These are phyloP conservation scores for Pestalotiopsis sp. DNA, from an alignment of 2,329 filamentous ascomycete species.

Conservation along the genomic window DNA sequence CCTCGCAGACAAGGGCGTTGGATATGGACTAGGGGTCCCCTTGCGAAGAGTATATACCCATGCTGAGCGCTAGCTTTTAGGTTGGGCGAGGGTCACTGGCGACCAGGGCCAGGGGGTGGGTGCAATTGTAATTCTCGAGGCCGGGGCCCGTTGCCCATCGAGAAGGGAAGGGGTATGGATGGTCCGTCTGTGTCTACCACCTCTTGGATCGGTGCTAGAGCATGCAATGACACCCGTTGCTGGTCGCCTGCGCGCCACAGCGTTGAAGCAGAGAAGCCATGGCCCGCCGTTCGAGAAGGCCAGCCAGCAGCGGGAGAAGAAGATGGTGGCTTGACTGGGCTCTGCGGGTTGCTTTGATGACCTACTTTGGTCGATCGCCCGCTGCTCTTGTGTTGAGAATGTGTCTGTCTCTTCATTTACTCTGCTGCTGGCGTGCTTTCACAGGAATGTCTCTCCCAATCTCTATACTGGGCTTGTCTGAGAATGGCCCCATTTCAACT, in stretches of 20 bases:
- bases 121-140: neutral
- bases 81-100: constrained; percentile 11
- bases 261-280: neutral
- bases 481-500: neutral
- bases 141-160: neutral
- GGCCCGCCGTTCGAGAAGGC: constrained; percentile 11
- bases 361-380: neutral
- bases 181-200: neutral
- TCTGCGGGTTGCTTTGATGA: neutral
- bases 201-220: neutral
- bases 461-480: neutral
- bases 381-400: too few species aligned
- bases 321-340: constrained; percentile 13
- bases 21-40: constrained; percentile 25
- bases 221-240: constrained; percentile 12
- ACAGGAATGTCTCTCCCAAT: neutral
- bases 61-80: constrained; percentile 8
- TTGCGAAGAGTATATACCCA: constrained; percentile 19
- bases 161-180: neutral
- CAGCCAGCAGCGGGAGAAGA: neutral
- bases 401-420: too few species aligned
- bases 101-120: neutral
- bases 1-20: constrained; percentile 22
- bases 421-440: too few species aligned
- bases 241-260: constrained; percentile 7